Evolutionary conservation across 176 grass and related monocot species (phyloP).

Genomic region (Cenchrus purpureus): DNA sequence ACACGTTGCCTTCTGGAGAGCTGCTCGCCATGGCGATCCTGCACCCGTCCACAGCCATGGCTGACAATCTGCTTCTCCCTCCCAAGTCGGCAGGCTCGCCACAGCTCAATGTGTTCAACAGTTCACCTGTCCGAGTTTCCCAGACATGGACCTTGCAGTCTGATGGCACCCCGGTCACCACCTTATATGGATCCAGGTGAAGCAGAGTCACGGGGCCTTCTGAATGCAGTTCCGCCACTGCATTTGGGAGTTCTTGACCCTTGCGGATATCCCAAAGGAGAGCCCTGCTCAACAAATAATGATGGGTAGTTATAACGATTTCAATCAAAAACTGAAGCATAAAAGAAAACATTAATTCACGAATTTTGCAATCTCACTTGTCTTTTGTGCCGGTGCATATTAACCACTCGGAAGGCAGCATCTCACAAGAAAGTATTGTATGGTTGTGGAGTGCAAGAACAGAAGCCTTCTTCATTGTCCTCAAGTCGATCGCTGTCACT

Average conservation of each 20-base stretch:
- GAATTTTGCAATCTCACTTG: slow-evolving; percentile 61
- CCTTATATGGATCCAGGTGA: slow-evolving; percentile 87
- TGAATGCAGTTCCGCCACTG: slow-evolving; percentile 67
- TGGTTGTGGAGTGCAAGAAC: slow-evolving; percentile 48
- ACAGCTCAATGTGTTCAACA: slow-evolving; percentile 63
- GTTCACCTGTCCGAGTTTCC: slow-evolving; percentile 53
- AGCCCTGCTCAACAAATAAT: slow-evolving; percentile 54
- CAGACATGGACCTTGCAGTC: slow-evolving; percentile 61
- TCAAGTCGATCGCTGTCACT: slow-evolving; percentile 73
- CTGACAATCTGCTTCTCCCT: slow-evolving; percentile 35
- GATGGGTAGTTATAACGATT: background rate
- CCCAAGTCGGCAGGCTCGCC: slow-evolving; percentile 29
- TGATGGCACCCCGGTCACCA: slow-evolving; percentile 64
- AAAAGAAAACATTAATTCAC: slow-evolving; percentile 1
- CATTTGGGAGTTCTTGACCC: slow-evolving; percentile 51
- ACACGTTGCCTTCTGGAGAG: slow-evolving; percentile 24
- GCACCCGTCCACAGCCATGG: slow-evolving; percentile 73
- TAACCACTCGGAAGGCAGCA: slow-evolving; percentile 82
- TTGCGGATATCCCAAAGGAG: slow-evolving; percentile 91
- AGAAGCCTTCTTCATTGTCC: slow-evolving; percentile 86
- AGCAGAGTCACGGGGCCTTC: slow-evolving; percentile 63
- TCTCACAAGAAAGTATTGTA: slow-evolving; percentile 77
- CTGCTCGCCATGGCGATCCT: slow-evolving; percentile 57
- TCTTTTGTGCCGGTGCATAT: slow-evolving; percentile 71
- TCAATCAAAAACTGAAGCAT: slow-evolving; percentile 2